Evolutionary conservation across 192 early-diverging fungal genomes (phyloP).

Genomic region (Linnemannia elongata): DNA sequence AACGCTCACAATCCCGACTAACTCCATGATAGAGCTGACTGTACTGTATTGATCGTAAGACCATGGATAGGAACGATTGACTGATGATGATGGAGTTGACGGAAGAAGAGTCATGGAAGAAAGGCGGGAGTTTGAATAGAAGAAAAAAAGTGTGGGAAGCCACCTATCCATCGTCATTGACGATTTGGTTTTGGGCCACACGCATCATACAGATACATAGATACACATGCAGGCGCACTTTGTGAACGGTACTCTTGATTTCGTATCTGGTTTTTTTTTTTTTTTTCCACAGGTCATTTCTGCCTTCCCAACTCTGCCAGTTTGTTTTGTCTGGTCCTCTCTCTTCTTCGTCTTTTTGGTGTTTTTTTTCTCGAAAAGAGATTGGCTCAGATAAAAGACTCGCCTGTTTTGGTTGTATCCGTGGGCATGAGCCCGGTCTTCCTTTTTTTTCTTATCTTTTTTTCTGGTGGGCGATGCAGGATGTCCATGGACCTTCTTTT

Average conservation of each 20-base stretch:
- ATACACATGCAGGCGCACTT: neutral
- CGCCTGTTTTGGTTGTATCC: conserved; percentile 5
- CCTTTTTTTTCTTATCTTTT: conserved; percentile 3
- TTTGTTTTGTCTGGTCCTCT: neutral
- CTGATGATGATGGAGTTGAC: neutral
- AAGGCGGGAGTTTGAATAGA: conserved; percentile 1
- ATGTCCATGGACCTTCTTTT: neutral
- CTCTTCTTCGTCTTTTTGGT: no score
- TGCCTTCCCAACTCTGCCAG: neutral
- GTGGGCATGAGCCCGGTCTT: conserved; percentile 1
- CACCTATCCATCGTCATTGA: neutral
- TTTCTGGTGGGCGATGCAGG: conserved; percentile 4
- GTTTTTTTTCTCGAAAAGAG: neutral
- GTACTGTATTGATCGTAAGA: neutral
- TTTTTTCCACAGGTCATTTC: neutral
- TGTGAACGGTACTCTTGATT: neutral
- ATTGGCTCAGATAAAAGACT: conserved; percentile 6
- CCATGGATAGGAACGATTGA: neutral
- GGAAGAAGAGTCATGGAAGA: neutral
- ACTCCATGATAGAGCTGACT: neutral
- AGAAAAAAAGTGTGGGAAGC: neutral
- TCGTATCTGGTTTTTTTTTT: neutral
- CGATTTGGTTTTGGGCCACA: neutral
- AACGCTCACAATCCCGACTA: neutral
- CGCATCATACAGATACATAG: neutral